These are phyloP conservation scores for Lentinula boryana DNA, from an alignment of 768 basidiomycete genomes.

Conservation along the genomic window DNA sequence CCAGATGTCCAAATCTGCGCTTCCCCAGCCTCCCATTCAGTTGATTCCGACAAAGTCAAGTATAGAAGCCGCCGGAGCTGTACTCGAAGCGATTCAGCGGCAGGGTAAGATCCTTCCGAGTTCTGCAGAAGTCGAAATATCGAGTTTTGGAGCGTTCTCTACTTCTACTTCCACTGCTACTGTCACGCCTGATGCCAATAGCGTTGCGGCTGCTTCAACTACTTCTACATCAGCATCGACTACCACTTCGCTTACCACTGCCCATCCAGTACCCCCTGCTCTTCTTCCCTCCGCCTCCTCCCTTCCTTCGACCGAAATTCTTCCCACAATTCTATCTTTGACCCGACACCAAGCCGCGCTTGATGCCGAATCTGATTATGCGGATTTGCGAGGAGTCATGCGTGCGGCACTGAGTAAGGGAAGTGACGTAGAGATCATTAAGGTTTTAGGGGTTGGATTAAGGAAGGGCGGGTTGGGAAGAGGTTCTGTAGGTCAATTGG, in stretches of 20 bases:
- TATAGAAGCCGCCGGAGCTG: not conserved
- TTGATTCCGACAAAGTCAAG: not conserved
- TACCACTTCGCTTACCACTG: too few relatives aligned
- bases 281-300: slow-evolving; percentile 1
- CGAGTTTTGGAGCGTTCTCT: not conserved
- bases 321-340: slow-evolving; percentile 17
- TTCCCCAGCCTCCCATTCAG: slow-evolving; percentile 1
- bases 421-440: slow-evolving; percentile 59
- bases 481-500: not conserved
- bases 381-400: slow-evolving; percentile 54
- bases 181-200: not conserved
- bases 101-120: not conserved
- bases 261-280: not conserved
- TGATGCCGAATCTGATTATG: slow-evolving; percentile 48
- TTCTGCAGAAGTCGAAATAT: not conserved
- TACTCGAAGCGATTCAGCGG: not conserved
- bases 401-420: slow-evolving; percentile 48
- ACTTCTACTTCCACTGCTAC: not conserved
- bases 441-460: slow-evolving; percentile 41
- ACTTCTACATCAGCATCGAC: not conserved
- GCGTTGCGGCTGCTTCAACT: not conserved
- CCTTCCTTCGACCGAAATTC: slow-evolving; percentile 7
- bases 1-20: not conserved
- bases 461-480: not conserved
- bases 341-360: slow-evolving; percentile 33